Evolutionary conservation across 345 rosid species (phyloP).

Genomic region (Brassica nigra): DNA sequence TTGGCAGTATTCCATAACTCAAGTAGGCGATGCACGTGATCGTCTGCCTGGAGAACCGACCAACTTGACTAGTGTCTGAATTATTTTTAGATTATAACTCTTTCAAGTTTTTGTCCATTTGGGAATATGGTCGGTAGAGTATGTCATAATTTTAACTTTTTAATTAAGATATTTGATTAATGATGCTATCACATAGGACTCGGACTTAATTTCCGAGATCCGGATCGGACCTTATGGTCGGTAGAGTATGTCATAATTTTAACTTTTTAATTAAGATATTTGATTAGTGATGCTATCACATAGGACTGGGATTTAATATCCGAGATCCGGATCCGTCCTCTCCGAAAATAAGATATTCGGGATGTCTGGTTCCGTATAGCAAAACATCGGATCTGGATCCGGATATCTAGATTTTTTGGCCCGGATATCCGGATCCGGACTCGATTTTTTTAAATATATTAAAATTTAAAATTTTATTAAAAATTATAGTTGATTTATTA

Average conservation of each 20-base stretch:
- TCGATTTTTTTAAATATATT: too few species aligned
- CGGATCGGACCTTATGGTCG: background rate
- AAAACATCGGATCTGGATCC: too few species aligned
- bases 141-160: background rate
- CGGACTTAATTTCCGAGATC: too few species aligned
- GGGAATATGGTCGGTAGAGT: slow-evolving; percentile 16
- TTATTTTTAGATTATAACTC: background rate
- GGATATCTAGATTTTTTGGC: too few species aligned
- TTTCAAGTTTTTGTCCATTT: slow-evolving; percentile 20
- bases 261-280: background rate
- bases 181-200: background rate
- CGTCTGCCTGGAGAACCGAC: slow-evolving; percentile 30
- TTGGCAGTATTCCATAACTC: slow-evolving; percentile 27
- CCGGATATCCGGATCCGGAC: too few species aligned
- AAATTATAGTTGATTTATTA: too few species aligned
- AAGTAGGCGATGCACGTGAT: slow-evolving; percentile 38
- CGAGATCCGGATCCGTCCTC: too few species aligned
- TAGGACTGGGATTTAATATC: too few species aligned
- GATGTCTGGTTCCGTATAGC: too few species aligned
- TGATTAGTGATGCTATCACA: background rate
- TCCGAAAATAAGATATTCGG: too few species aligned
- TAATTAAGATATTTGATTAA: background rate
- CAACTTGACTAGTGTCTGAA: slow-evolving; percentile 40
- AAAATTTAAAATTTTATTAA: too few species aligned
- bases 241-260: slow-evolving; percentile 1